These are phyloP conservation scores for Trifolium pratense DNA, from an alignment of 306 rosid genomes.

Conservation along the genomic window DNA sequence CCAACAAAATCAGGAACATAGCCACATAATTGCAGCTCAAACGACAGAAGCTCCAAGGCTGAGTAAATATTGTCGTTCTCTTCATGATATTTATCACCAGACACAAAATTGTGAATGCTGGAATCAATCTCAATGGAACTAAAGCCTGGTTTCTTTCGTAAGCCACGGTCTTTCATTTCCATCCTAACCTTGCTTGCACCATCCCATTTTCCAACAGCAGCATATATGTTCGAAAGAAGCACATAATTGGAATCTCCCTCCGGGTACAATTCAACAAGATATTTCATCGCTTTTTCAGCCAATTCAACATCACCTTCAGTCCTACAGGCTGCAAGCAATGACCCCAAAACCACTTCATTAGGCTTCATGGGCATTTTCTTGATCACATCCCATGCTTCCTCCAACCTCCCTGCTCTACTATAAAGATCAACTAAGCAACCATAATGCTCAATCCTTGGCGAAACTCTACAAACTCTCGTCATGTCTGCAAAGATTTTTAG, in stretches of 20 bases:
- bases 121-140: slow-evolving; percentile 83
- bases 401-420: slow-evolving; percentile 83
- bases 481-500: slow-evolving; percentile 63
- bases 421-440: slow-evolving; percentile 90
- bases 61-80: slow-evolving; percentile 52
- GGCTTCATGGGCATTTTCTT: slow-evolving; percentile 85
- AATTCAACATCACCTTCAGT: slow-evolving; percentile 64
- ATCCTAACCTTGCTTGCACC: slow-evolving; percentile 76
- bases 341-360: slow-evolving; percentile 84
- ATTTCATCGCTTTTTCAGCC: slow-evolving; percentile 77
- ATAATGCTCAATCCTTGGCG: slow-evolving; percentile 78
- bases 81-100: slow-evolving; percentile 72
- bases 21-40: slow-evolving; percentile 67
- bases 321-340: slow-evolving; percentile 89
- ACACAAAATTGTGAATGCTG: slow-evolving; percentile 71
- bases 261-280: slow-evolving; percentile 60
- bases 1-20: slow-evolving; percentile 55
- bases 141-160: slow-evolving; percentile 72
- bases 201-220: slow-evolving; percentile 78
- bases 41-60: slow-evolving; percentile 60
- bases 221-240: slow-evolving; percentile 84
- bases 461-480: slow-evolving; percentile 57
- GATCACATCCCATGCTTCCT: slow-evolving; percentile 67
- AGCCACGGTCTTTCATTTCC: slow-evolving; percentile 69
- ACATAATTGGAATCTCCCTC: slow-evolving; percentile 80